Evolutionary conservation across 1,284 basidiomycete genomes (phyloP).

Genomic region (Butyriboletus appendiculatus): DNA sequence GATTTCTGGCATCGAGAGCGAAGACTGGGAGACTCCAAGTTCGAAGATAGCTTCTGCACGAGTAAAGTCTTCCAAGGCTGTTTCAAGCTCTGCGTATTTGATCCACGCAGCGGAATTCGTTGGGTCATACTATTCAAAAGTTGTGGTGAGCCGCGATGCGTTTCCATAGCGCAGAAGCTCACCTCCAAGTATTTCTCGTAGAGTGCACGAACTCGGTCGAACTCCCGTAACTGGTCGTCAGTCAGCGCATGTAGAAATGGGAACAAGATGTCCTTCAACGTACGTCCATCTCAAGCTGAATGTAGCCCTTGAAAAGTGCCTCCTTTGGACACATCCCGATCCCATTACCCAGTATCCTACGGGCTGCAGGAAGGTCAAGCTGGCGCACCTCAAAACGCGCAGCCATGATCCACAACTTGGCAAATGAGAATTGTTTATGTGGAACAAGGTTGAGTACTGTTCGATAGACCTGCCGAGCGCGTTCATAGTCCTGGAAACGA

Average conservation of each 20-base stretch:
- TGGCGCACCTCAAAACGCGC: constrained; percentile 92
- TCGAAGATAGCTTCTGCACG: constrained; percentile 97
- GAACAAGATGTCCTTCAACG: constrained; percentile 21
- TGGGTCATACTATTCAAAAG: constrained; percentile 68
- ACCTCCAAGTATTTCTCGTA: constrained; percentile 96
- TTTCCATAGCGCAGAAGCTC: constrained; percentile 20
- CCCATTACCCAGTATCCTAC: constrained; percentile 87
- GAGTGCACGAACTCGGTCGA: constrained; percentile 89
- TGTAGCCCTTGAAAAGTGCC: constrained; percentile 91
- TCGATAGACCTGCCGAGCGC: constrained; percentile 91
- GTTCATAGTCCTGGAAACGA: constrained; percentile 67
- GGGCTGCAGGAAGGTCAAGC: constrained; percentile 80
- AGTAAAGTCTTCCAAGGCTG: constrained; percentile 87
- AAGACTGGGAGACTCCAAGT: constrained; percentile 86
- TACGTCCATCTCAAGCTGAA: constrained; percentile 89
- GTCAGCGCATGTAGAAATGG: constrained; percentile 9
- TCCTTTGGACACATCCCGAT: constrained; percentile 98
- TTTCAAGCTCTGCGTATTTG: constrained; percentile 94
- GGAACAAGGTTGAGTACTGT: constrained; percentile 89
- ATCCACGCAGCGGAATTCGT: constrained; percentile 95
- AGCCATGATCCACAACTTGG: constrained; percentile 91
- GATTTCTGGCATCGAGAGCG: constrained; percentile 97
- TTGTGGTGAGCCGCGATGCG: constrained; percentile 2
- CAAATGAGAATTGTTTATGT: constrained; percentile 96
- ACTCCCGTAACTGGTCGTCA: constrained; percentile 76